Conservation (phyloP, 1,284 basidiomycete genomes). For the Boletellus sp. region DNA sequence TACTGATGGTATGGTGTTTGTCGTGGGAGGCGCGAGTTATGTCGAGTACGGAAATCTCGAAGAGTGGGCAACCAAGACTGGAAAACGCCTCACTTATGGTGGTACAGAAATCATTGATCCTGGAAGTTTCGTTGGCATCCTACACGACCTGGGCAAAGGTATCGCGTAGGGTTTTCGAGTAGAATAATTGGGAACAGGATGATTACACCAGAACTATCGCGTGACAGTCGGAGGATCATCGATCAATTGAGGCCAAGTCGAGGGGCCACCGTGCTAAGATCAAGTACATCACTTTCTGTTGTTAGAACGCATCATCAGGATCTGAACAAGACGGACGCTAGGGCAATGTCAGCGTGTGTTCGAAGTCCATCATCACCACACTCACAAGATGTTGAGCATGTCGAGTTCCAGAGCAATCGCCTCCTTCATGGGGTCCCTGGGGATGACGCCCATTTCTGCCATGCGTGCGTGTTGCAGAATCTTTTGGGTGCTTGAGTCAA, state of each 20-base stretch:
- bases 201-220: constrained; percentile 2
- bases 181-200: neutral
- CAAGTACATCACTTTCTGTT: constrained; percentile 39
- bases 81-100: constrained; percentile 89
- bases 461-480: constrained; percentile 76
- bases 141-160: constrained; percentile 61
- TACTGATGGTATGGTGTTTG: constrained; percentile 86
- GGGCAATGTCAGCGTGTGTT: constrained; percentile 2
- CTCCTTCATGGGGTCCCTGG: constrained; percentile 77
- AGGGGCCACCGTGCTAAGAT: neutral
- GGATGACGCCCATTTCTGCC: constrained; percentile 65
- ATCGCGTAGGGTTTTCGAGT: constrained; percentile 2
- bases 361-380: constrained; percentile 6
- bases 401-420: constrained; percentile 79
- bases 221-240: neutral
- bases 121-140: constrained; percentile 71
- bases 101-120: constrained; percentile 95
- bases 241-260: neutral
- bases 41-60: constrained; percentile 96
- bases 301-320: constrained; percentile 66
- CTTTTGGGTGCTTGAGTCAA: constrained; percentile 59
- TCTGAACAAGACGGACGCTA: constrained; percentile 80
- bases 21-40: constrained; percentile 96
- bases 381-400: constrained; percentile 85
- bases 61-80: constrained; percentile 81